A percentile compares a stretch with the other conserved stretches of the same genome.
phyloP scores from a whole-genome alignment of 331 rosid genomes.

The Arachis monticola region DNA sequence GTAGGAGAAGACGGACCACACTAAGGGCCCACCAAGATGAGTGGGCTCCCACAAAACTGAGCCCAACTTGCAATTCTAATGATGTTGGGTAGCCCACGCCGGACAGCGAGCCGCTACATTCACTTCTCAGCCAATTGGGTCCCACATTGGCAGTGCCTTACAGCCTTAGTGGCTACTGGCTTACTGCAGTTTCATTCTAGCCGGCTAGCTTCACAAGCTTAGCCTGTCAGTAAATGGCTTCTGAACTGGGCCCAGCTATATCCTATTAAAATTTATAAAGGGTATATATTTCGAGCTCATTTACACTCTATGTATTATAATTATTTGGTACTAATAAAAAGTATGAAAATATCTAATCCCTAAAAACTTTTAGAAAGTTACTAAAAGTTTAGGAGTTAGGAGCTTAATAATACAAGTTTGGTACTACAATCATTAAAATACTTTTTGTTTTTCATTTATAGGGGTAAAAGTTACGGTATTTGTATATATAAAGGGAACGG shows the following conservation, averaged over 20 bases:
- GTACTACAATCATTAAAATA: constrained; percentile 7
- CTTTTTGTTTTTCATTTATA: not conserved
- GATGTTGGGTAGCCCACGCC: constrained; percentile 67
- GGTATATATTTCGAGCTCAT: no score
- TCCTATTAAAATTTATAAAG: not conserved
- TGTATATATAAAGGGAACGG: no score
- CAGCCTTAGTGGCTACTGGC: not conserved
- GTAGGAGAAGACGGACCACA: not conserved
- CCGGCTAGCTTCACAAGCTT: constrained; percentile 26
- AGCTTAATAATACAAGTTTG: not conserved
- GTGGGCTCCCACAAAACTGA: constrained; percentile 36
- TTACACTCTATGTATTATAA: not conserved
- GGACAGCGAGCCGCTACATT: constrained; percentile 61
- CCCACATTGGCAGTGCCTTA: constrained; percentile 42
- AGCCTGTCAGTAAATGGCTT: constrained; percentile 23
- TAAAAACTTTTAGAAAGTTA: not conserved
- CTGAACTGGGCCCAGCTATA: not conserved
- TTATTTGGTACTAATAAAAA: not conserved
- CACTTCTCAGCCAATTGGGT: constrained; percentile 50
- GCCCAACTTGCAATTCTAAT: constrained; percentile 57
- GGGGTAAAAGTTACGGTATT: not conserved
- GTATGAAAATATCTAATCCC: not conserved
- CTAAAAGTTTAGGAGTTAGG: not conserved
- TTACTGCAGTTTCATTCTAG: not conserved
- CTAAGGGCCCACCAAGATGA: constrained; percentile 11